These are phyloP conservation scores for Trichosporon ovoides DNA, from an alignment of 1,284 basidiomycete species.

Conservation along the genomic window DNA sequence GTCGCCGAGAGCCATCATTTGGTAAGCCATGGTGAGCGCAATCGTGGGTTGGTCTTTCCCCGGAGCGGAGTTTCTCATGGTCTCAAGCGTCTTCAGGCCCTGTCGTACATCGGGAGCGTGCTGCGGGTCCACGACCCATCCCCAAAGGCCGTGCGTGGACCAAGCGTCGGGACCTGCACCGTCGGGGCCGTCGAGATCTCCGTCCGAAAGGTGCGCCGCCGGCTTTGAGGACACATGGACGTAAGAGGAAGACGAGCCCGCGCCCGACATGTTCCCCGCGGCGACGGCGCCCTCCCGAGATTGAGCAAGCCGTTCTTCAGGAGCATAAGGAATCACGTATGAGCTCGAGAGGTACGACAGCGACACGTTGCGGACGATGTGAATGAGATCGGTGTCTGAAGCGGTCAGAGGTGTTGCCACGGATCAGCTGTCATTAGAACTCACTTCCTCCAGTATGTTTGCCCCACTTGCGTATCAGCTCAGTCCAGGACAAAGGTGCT, in stretches of 20 bases:
- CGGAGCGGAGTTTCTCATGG: neutral
- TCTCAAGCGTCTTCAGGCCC: neutral
- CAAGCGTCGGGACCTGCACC: conserved; percentile 24
- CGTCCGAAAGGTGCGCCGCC: conserved; percentile 25
- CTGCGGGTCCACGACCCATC: neutral
- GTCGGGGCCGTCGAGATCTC: conserved; percentile 42
- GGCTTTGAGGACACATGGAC: conserved; percentile 28
- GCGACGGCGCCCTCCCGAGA: conserved; percentile 14
- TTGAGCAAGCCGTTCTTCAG: conserved; percentile 12
- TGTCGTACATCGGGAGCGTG: neutral
- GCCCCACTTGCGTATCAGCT: conserved; percentile 78
- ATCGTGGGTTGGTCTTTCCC: conserved; percentile 34
- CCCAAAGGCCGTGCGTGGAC: conserved; percentile 14
- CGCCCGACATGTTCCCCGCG: conserved; percentile 17
- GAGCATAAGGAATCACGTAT: conserved; percentile 16
- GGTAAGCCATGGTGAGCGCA: conserved; percentile 63
- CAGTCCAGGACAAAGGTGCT: conserved; percentile 62
- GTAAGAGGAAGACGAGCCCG: conserved; percentile 33
- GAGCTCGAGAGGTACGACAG: conserved; percentile 37
- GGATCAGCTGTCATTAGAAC: conserved; percentile 24
- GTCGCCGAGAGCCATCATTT: conserved; percentile 65
- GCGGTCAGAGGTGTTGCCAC: neutral
- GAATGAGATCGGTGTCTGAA: conserved; percentile 36
- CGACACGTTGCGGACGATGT: conserved; percentile 42
- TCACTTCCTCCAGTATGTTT: conserved; percentile 63